phyloP scores from a whole-genome alignment of 2,329 filamentous ascomycete species.

The Stagonosporopsis chrysanthemi region DNA sequence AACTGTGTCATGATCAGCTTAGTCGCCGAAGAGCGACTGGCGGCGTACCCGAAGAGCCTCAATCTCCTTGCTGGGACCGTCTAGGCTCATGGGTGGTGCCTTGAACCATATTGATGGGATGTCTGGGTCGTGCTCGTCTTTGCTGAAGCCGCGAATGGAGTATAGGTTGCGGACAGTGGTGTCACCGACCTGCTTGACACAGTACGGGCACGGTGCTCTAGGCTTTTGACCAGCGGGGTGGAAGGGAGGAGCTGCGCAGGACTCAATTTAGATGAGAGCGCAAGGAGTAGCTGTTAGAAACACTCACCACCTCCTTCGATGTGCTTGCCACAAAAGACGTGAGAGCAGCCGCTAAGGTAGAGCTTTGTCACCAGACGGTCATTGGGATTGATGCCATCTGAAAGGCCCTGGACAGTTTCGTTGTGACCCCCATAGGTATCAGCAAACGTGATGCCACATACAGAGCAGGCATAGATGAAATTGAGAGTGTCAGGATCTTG shows the following conservation, averaged over 20 bases:
- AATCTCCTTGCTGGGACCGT: conserved; percentile 46
- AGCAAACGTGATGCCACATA: conserved; percentile 56
- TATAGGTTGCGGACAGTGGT: conserved; percentile 50
- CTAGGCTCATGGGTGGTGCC: conserved; percentile 55
- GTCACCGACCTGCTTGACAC: conserved; percentile 49
- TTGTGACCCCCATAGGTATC: conserved; percentile 54
- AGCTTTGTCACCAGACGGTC: conserved; percentile 54
- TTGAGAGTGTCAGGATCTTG: conserved; percentile 49
- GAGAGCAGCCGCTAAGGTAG: conserved; percentile 58
- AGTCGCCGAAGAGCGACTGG: not conserved
- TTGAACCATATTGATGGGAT: conserved; percentile 55
- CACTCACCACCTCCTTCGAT: conserved; percentile 57
- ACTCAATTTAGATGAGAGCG: conserved; percentile 1
- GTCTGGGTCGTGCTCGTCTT: conserved; percentile 52
- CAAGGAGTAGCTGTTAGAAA: not conserved
- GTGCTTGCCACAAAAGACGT: conserved; percentile 59
- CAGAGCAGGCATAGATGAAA: conserved; percentile 58
- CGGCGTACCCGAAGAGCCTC: conserved; percentile 53
- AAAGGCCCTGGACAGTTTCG: conserved; percentile 49
- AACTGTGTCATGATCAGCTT: conserved; percentile 49
- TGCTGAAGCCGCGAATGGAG: conserved; percentile 53
- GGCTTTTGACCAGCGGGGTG: conserved; percentile 52
- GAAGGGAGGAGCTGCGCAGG: conserved; percentile 53
- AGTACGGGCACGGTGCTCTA: conserved; percentile 56
- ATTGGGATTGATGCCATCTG: conserved; percentile 45